Evolutionary conservation across 164 flowering plant genomes (phyloP), one percentile per base, ranked within the genome.

Genomic region (Taxillus chinensis): DNA sequence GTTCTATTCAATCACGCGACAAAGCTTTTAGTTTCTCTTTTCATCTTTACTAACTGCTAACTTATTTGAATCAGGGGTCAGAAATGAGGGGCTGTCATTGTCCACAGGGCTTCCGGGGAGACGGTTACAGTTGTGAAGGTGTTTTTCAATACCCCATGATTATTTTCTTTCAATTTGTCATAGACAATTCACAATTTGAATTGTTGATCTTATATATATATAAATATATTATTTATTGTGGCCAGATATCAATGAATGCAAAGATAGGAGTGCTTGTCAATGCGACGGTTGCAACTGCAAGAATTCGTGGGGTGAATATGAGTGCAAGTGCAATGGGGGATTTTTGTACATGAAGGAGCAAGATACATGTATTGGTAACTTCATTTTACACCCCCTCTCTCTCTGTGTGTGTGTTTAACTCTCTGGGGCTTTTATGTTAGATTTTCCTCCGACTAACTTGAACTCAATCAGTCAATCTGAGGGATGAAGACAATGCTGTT

Each of bases 61-160:
- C 51, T 40, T 39, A 49, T 59, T 4, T 14, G 8, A 49, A 62
- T 50, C 60, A 91, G 97, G 86, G 78, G 15, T 74, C 79, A 6
- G 80, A 79, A 60, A 16, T 79, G 39, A 71, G 62, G 10, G 95
- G 96, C 4, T 92, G 98, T 70, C 70, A 43, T 12, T 92, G 98
- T 67, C 98, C 98, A 8, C 39, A 17, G 8, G 98, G 98, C 9
- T 92, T 92, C 54, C 69, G 4, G 0, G 97, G 98, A 16, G 90
- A 92, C 69, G 97, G 98, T 59, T 68, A 74, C 15, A 80, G 61
- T 59, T 92, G 98, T 68, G 85, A 82, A 86, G 98, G 98, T 92
- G 58, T 62, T 37, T 50, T 43, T 62, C 14, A 11, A 39, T 8
- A 60, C 45, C 27, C 55, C n/a, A 0, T 55, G 59, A 14, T 57